Base-by-base conservation (phyloP, 192 early-diverging fungal genomes). In the Rhizophlyctis rosea region DNA sequence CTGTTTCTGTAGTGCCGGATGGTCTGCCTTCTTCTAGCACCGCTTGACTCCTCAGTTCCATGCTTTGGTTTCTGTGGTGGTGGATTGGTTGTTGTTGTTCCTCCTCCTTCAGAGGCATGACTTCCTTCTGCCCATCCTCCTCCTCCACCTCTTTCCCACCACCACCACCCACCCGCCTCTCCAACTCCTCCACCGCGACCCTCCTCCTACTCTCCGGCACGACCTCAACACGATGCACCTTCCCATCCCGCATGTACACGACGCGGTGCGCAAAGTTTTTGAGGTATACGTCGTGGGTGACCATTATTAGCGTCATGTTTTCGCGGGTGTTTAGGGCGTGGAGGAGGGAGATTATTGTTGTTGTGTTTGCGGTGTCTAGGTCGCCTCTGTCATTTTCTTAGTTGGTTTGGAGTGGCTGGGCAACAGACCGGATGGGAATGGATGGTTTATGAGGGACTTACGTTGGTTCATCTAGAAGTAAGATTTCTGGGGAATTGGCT, bases 401-500 rank as follows among this genome's bases (percentile, higher is more conserved):
- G 28, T 11, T 14, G 9, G 4, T 14, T 31, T 4, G 24, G 27
- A 4, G 31, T 5, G 7, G 4, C 13, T 56, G 21, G 51, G 21
- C 0, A 54, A 29, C 28, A 53, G n/a, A 25, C 21, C 35, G 14
- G 56, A 35, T 13, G 0, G 56, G 35, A 34, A 1, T 1, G 18
- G 56, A n/a, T 5, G 34, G 16, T n/a, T 28, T 32, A 34, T 36
- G 24, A n/a, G n/a, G 7, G 28, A 1, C 16, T 50, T 59, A 65
- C 58, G 65, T 81, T 30, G 72, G 53, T 44, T 69, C 75, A 31
- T 70, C 65, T 30, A 80, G 47, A 14, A 78, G 47, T 27, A 71
- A 57, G 28, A 81, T 24, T 34, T 58, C 60, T 5, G 65, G 72
- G 4, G 60, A 72, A 60, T 83, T 81, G 11, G 81, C 85, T 23